These are phyloP conservation scores for Lanmaoa rubissima DNA, from an alignment of 768 basidiomycete species.

Conservation along the genomic window DNA sequence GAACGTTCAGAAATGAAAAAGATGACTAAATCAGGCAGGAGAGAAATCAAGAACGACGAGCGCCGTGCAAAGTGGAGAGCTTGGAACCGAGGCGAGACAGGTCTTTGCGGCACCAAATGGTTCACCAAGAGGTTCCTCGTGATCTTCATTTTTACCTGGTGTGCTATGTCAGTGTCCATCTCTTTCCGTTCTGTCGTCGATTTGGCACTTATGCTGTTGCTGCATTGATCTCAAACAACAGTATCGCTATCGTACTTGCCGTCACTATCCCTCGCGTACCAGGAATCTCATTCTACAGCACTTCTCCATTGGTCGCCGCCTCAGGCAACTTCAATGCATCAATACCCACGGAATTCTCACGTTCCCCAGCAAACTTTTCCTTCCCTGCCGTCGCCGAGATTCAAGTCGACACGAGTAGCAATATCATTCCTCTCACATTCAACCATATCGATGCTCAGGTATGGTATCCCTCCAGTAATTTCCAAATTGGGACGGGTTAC, in stretches of 20 bases:
- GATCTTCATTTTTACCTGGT: constrained; percentile 63
- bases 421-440: constrained; percentile 78
- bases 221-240: constrained; percentile 19
- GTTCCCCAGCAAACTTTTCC: constrained; percentile 83
- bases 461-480: constrained; percentile 64
- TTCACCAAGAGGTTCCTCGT: constrained; percentile 73
- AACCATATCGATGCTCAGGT: constrained; percentile 62
- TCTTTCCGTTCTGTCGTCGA: background rate
- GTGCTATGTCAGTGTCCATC: constrained; percentile 45
- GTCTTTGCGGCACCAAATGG: constrained; percentile 71
- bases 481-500: constrained; percentile 66
- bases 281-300: constrained; percentile 56
- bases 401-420: constrained; percentile 70
- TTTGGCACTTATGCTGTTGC: constrained; percentile 2
- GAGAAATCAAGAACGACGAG: constrained; percentile 56
- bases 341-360: constrained; percentile 63
- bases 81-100: constrained; percentile 78
- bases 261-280: constrained; percentile 87
- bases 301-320: constrained; percentile 57
- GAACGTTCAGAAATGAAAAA: constrained; percentile 69
- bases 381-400: constrained; percentile 78
- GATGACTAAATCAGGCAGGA: constrained; percentile 70
- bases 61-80: constrained; percentile 62
- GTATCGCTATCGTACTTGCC: constrained; percentile 67
- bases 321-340: constrained; percentile 55